Evolutionary conservation across 345 rosid genomes (phyloP).

Genomic region (Toxicodendron radicans): DNA sequence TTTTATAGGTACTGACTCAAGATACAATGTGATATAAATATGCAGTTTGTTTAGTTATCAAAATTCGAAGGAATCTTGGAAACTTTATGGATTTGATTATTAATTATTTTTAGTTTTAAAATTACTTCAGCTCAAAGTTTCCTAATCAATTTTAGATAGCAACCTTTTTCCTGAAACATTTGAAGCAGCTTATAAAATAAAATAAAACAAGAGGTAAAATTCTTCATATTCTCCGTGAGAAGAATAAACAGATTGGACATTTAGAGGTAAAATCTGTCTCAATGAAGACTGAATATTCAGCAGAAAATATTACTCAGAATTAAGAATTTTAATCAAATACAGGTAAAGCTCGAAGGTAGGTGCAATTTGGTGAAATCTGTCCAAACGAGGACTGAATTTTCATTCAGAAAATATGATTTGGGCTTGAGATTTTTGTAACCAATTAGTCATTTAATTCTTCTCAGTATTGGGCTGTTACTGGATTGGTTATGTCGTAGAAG

Average conservation of each 20-base stretch:
- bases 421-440: not conserved
- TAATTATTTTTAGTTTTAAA: not conserved
- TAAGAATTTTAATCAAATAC: not conserved
- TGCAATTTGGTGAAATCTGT: too few species aligned
- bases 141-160: not conserved
- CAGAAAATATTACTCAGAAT: too few species aligned
- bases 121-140: not conserved
- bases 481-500: not conserved
- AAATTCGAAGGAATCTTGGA: constrained; percentile 4
- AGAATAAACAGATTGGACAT: too few species aligned
- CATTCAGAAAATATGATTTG: not conserved
- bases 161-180: not conserved
- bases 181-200: too few species aligned
- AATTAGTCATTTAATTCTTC: too few species aligned
- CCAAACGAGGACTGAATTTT: not conserved
- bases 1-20: not conserved
- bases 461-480: not conserved
- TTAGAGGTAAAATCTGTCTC: too few species aligned
- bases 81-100: not conserved
- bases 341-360: too few species aligned
- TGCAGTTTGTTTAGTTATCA: not conserved
- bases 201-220: not conserved
- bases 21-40: not conserved
- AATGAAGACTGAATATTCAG: not conserved
- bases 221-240: not conserved